These are phyloP conservation scores for Wallacemonas sp. DNA, from an alignment of 208 protist species.

Conservation along the genomic window DNA sequence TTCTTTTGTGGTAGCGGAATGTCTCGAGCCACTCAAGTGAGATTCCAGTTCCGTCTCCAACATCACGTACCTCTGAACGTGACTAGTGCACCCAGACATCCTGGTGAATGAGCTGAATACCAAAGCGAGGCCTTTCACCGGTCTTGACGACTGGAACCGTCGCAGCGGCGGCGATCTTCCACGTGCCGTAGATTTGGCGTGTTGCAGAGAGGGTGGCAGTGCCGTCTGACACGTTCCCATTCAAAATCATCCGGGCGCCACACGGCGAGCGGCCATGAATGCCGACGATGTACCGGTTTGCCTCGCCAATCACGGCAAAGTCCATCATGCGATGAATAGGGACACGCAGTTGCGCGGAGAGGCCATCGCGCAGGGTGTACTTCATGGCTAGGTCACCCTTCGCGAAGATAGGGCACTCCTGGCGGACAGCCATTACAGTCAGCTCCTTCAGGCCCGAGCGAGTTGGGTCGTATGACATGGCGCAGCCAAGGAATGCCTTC, in stretches of 20 bases:
- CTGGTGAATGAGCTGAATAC: conserved; percentile 51
- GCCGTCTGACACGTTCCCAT: conserved; percentile 49
- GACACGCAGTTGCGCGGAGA: conserved; percentile 47
- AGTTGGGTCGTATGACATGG: conserved; percentile 55
- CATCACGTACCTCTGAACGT: too few relatives aligned
- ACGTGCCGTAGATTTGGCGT: conserved; percentile 58
- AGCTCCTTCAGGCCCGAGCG: conserved; percentile 65
- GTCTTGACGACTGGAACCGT: conserved; percentile 30
- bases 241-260: conserved; percentile 55
- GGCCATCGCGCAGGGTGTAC: conserved; percentile 50
- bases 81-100: conserved; percentile 16
- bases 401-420: conserved; percentile 38
- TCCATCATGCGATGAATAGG: conserved; percentile 46
- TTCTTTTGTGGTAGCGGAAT: too few relatives aligned
- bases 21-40: too few relatives aligned
- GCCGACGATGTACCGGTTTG: conserved; percentile 54
- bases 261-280: conserved; percentile 51
- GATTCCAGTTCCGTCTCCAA: too few relatives aligned
- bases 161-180: conserved; percentile 56
- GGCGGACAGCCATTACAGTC: conserved; percentile 31
- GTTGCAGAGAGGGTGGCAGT: conserved; percentile 38
- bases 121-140: conserved; percentile 23
- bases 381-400: conserved; percentile 56
- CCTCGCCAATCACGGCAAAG: conserved; percentile 53
- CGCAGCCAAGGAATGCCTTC: conserved; percentile 32